Percentiles rank a stretch among this genome's conserved stretches.
phyloP scores from a whole-genome alignment of 2,329 filamentous ascomycete genomes.

The Cercospora nicotianae region DNA sequence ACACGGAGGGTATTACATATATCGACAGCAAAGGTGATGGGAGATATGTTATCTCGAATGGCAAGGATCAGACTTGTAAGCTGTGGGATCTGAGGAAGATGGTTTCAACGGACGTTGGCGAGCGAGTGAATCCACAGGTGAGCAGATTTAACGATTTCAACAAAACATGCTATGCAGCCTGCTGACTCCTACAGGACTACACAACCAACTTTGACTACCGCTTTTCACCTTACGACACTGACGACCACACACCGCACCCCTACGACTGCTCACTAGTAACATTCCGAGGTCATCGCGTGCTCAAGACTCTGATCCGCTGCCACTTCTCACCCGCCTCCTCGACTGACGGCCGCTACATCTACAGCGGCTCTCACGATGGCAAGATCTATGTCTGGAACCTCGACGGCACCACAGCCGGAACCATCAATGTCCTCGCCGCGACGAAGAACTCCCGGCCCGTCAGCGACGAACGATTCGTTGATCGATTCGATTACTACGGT shows the following conservation, averaged over 20 bases:
- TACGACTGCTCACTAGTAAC: constrained; percentile 91
- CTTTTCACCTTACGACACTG: constrained; percentile 63
- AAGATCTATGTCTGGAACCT: constrained; percentile 91
- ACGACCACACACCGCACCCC: constrained; percentile 70
- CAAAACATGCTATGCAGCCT: neutral
- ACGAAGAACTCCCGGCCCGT: constrained; percentile 64
- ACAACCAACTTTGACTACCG: constrained; percentile 74
- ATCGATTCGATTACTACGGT: constrained; percentile 59
- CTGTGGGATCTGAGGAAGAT: constrained; percentile 93
- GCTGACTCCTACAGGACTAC: constrained; percentile 43
- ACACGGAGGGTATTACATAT: constrained; percentile 65
- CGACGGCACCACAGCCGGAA: constrained; percentile 77
- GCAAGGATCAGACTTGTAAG: constrained; percentile 96
- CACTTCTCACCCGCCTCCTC: constrained; percentile 88
- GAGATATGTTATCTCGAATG: constrained; percentile 88
- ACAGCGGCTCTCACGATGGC: constrained; percentile 86
- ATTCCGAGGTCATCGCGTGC: constrained; percentile 84
- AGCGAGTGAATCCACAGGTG: constrained; percentile 53
- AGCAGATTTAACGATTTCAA: neutral
- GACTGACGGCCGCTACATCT: constrained; percentile 88
- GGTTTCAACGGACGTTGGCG: constrained; percentile 69
- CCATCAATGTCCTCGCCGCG: constrained; percentile 72
- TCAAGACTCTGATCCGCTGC: constrained; percentile 88
- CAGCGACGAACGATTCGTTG: constrained; percentile 53
- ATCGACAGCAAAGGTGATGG: constrained; percentile 82